phyloP scores from a whole-genome alignment of 257 asterid genomes.

The Eustoma russellianum region DNA sequence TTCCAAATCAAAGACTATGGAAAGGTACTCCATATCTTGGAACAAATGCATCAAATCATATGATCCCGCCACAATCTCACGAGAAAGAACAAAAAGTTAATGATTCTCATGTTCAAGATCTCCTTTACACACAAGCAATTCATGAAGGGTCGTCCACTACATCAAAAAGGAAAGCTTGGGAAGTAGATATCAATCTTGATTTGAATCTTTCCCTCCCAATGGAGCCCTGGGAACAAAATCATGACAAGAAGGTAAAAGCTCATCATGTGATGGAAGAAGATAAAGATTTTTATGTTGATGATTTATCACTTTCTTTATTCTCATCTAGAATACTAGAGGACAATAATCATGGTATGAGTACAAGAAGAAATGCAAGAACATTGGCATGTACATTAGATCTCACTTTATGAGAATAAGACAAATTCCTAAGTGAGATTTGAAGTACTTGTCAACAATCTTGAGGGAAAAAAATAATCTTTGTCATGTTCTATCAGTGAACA shows the following conservation, averaged over 20 bases:
- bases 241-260: constrained; percentile 10
- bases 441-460: too few relatives aligned
- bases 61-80: constrained; percentile 5
- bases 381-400: constrained; percentile 23
- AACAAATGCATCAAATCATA: constrained; percentile 4
- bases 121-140: constrained; percentile 2
- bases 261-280: constrained; percentile 8
- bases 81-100: constrained; percentile 15
- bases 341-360: not conserved
- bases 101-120: constrained; percentile 5
- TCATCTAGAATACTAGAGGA: constrained; percentile 26
- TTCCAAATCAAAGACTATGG: constrained; percentile 21
- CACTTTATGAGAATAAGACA: too few relatives aligned
- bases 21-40: constrained; percentile 9
- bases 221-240: constrained; percentile 7
- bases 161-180: constrained; percentile 36
- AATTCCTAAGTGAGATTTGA: too few relatives aligned
- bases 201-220: constrained; percentile 54
- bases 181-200: constrained; percentile 41
- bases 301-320: constrained; percentile 54
- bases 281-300: constrained; percentile 23
- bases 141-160: constrained; percentile 5
- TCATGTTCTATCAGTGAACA: too few relatives aligned
- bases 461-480: too few relatives aligned
- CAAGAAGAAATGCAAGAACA: constrained; percentile 16